A percentile compares a stretch with the other conserved stretches of the same genome.
These are phyloP conservation scores for Nigrospora sphaerica DNA, from an alignment of 2,329 filamentous ascomycete genomes.

Conservation along the genomic window DNA sequence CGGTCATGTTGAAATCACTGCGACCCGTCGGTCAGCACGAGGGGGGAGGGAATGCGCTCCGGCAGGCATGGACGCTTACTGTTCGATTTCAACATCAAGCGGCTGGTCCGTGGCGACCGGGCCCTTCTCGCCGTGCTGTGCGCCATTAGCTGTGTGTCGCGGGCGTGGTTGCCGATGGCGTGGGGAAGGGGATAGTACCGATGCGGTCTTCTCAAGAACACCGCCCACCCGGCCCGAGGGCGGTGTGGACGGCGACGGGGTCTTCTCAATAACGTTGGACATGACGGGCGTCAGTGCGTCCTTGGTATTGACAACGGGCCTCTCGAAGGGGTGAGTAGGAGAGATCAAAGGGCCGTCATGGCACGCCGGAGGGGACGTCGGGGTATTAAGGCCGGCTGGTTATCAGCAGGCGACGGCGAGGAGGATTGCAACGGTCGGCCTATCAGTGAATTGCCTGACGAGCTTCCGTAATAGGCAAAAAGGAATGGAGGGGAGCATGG, in stretches of 20 bases:
- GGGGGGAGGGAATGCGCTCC: background rate
- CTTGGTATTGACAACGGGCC: background rate
- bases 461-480: too few relatives aligned
- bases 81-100: background rate
- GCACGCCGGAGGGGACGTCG: background rate
- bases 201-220: background rate
- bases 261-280: background rate
- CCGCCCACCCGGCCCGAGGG: background rate
- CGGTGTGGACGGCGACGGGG: background rate
- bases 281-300: background rate
- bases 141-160: background rate
- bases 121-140: background rate
- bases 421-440: too few relatives aligned
- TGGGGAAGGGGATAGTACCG: background rate
- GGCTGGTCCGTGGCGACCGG: background rate
- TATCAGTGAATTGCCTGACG: too few relatives aligned
- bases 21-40: background rate
- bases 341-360: background rate
- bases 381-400: too few relatives aligned
- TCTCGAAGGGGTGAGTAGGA: background rate
- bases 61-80: background rate
- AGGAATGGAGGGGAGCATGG: too few relatives aligned
- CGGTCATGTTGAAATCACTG: constrained; percentile 1
- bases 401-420: too few relatives aligned
- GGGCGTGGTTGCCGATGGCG: background rate